Base-by-base conservation (phyloP, 306 rosid species). In the Sechiopsis laciniata region DNA sequence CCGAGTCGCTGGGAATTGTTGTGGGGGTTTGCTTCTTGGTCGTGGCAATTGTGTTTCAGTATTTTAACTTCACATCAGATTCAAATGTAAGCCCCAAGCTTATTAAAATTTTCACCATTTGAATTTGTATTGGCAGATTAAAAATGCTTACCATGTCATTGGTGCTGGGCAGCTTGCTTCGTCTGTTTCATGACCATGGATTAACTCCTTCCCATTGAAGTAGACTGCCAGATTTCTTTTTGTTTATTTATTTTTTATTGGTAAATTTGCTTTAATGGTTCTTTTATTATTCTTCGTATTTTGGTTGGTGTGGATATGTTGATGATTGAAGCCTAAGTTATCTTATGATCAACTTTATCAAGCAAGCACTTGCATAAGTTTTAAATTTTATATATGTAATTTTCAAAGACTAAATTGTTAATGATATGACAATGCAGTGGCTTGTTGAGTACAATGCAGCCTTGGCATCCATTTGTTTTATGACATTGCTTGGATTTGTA, bases 381-480 rank as follows among this genome's bases (percentile, higher is more conserved):
- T 21, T 48, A 48, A 48, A 21, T 46, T 46, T 67, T 45, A 20
- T 67, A 13, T 21, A 1, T 68, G 16, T 21, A 50, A 19, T 50
- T 48, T 68, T 45, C 75, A 58, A 55, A 57, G 71, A 67, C 20
- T 74, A 52, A 76, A 76, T 10, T 56, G 35, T 46, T 68, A 12
- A 72, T 65, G 76, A 42, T 80, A 76, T 76, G 21, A 81, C 76
- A 29, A 68, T 81, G 89, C 96, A 94, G 99, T 94, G 99, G 97
- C 96, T 94, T 76, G 99, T 94, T 45, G 95, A 94, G 84, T 94
- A 94, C 90, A 89, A 94, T 78, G 97, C 95, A 7, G 99, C 97
- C 40, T 86, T 94, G 79, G 90, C 90, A 63, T 86, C 95, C 83
- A 80, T 94, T 72, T 89, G 97, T 84, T 91, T 94, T 79, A 94